Conservation (phyloP, 345 rosid genomes). For the Noccaea caerulescens region DNA sequence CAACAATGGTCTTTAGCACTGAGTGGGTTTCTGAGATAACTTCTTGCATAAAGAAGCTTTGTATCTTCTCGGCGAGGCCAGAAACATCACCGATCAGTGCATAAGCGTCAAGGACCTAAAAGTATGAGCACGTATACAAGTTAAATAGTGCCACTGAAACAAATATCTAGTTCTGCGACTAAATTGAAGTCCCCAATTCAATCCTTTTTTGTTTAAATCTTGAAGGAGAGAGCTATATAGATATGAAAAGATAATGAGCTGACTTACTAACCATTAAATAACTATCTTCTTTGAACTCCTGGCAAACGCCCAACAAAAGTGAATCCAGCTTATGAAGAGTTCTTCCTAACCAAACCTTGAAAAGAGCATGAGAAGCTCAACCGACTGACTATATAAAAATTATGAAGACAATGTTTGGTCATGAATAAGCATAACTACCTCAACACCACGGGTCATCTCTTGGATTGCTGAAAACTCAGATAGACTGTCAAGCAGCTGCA, state of each 20-base stretch:
- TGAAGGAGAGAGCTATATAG: slow-evolving; percentile 24
- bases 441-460: slow-evolving; percentile 96
- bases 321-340: slow-evolving; percentile 97
- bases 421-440: slow-evolving; percentile 56
- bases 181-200: slow-evolving; percentile 2
- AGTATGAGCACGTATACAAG: slow-evolving; percentile 32
- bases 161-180: not conserved
- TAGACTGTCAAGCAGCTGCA: slow-evolving; percentile 90
- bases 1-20: slow-evolving; percentile 70
- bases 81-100: slow-evolving; percentile 96
- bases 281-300: slow-evolving; percentile 85
- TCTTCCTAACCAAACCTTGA: slow-evolving; percentile 94
- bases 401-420: slow-evolving; percentile 24
- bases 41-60: slow-evolving; percentile 98
- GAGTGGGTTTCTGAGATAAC: slow-evolving; percentile 90
- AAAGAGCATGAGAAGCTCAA: slow-evolving; percentile 38
- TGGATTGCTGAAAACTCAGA: slow-evolving; percentile 85
- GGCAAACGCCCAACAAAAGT: slow-evolving; percentile 90
- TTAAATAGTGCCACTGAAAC: slow-evolving; percentile 28
- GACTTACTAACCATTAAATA: slow-evolving; percentile 78
- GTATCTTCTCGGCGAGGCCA: slow-evolving; percentile 98
- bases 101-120: slow-evolving; percentile 96
- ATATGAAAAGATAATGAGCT: slow-evolving; percentile 29
- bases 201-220: not conserved
- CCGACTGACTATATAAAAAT: slow-evolving; percentile 3